Evolutionary conservation across 306 rosid genomes (phyloP).

Genomic region (Pyrus bretschneideri): DNA sequence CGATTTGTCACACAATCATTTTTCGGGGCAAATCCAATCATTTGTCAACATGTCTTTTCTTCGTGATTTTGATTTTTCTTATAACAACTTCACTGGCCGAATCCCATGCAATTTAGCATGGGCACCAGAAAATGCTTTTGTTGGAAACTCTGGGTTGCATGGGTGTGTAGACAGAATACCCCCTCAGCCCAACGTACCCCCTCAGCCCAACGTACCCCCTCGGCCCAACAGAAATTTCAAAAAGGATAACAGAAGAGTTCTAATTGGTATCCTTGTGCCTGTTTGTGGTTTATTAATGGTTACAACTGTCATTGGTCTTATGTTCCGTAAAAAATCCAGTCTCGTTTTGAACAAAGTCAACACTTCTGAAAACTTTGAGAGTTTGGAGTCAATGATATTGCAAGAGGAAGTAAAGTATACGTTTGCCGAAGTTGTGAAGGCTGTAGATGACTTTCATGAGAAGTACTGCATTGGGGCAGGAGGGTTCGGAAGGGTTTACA

Average conservation of each 20-base stretch:
- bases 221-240: background rate
- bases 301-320: no score
- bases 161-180: constrained; percentile 1
- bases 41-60: background rate
- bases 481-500: no score
- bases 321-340: no score
- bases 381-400: no score
- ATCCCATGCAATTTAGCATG: constrained; percentile 36
- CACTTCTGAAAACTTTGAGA: no score
- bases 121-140: constrained; percentile 24
- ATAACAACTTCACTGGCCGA: constrained; percentile 44
- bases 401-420: no score
- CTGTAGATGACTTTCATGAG: no score
- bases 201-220: rapidly evolving
- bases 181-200: rapidly evolving
- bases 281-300: constrained; percentile 6
- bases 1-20: constrained; percentile 24
- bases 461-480: no score
- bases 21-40: constrained; percentile 36
- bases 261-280: constrained; percentile 9
- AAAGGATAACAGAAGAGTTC: constrained; percentile 16
- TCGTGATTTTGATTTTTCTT: background rate
- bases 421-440: no score
- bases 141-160: constrained; percentile 46
- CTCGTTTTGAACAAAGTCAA: no score